Evolutionary conservation across 805 yeast species (phyloP).

Genomic region (Kodamaea fukazawae): DNA sequence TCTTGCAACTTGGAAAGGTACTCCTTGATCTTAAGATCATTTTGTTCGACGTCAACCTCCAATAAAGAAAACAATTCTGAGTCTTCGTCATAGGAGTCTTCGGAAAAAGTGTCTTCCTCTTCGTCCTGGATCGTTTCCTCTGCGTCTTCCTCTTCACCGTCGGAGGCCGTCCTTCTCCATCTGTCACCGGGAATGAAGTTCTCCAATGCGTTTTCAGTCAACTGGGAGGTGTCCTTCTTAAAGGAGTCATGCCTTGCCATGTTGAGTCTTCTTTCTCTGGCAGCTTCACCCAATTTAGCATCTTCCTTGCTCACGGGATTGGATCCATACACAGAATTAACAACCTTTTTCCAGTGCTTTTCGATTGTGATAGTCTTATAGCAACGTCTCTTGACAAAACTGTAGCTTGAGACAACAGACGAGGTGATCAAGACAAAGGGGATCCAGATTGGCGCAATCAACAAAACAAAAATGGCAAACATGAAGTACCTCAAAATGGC

Average conservation of each 20-base stretch:
- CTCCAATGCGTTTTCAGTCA: conserved; percentile 37
- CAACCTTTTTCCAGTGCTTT: conserved; percentile 35
- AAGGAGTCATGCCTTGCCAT: conserved; percentile 33
- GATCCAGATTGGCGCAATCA: conserved; percentile 49
- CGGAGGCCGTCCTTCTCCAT: conserved; percentile 1
- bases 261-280: conserved; percentile 25
- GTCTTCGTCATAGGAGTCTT: conserved; percentile 10
- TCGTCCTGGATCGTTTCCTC: conserved; percentile 12
- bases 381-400: conserved; percentile 36
- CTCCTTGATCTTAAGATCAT: conserved; percentile 21
- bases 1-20: conserved; percentile 17
- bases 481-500: conserved; percentile 22
- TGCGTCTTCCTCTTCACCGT: conserved; percentile 8
- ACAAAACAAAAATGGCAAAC: conserved; percentile 21
- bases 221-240: conserved; percentile 40
- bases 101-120: conserved; percentile 9
- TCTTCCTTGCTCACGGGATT: conserved; percentile 29
- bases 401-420: conserved; percentile 36
- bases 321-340: conserved; percentile 27
- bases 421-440: conserved; percentile 42
- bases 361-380: conserved; percentile 22
- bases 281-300: conserved; percentile 29
- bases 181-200: neutral
- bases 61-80: neutral
- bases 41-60: conserved; percentile 12